Base-by-base conservation (phyloP, 805 yeast species). In the Saccharomycopsis sp. region DNA sequence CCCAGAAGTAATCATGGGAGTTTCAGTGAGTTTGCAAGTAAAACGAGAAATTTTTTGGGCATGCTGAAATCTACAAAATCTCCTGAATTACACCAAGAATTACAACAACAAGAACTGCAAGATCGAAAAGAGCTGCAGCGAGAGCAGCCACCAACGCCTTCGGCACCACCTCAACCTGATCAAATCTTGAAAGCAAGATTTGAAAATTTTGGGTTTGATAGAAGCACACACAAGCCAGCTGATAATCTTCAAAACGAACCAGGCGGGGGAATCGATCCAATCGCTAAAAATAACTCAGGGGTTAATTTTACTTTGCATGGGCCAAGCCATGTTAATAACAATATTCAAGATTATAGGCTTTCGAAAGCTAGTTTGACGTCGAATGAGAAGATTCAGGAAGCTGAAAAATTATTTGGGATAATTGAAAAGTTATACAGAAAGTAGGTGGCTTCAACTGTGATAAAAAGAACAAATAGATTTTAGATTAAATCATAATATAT, bases 391-490 rank as follows among this genome's bases (percentile, higher is more conserved):
- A 21, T 21, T 14, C 33, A 35, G 29, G 45, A 45, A 27, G 49
- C 45, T 24, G 49, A 45, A 20, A 45, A 45, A 33, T 23, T 45
- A 14, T 45, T 40, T 32, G 39, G 28, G 6, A 7, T 45, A 4
- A 35, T 45, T 13, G 49, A 45, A 21, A 45, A 41, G 28, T 24
- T 45, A n/a, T 29, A 45, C 1, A 45, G 37, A 20, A 35, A 41
- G 29, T 34, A 20, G 35, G 9, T 31, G 17, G 35, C 8, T 13
- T 26, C 29, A 13, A 13, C 29, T 9, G 11, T 26, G 29, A 8
- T 26, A 13, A 13, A 26, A 9, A 26, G 8, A 8, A 9, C 11
- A 9, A 9, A 26, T 13, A 26, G 29, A 8, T 13, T 26, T 9
- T 26, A 26, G 11, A 9, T 26, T 9, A 26, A 9, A 26, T 26